A percentile compares a stretch with the other conserved stretches of the same genome.
These are phyloP conservation scores for Nicotiana undulata DNA, from an alignment of 257 asterid genomes.

Conservation along the genomic window DNA sequence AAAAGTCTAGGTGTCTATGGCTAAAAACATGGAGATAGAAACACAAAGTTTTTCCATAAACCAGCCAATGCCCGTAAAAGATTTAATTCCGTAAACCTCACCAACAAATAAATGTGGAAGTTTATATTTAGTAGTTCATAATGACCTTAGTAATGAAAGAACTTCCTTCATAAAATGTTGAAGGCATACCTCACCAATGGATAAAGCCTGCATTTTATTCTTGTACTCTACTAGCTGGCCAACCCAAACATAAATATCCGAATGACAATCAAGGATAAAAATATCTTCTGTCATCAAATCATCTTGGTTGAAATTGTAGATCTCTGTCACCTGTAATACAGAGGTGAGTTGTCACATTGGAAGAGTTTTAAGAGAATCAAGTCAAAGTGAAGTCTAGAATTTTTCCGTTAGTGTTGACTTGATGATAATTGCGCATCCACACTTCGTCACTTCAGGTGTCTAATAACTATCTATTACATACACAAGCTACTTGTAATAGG, in stretches of 20 bases:
- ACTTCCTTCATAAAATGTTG: background rate
- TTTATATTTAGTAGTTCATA: constrained; percentile 12
- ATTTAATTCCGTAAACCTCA: background rate
- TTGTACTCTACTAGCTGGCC: constrained; percentile 75
- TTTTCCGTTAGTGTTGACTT: background rate
- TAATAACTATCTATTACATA: background rate
- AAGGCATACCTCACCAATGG: constrained; percentile 65
- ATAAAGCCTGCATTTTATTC: constrained; percentile 61
- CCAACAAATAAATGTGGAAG: constrained; percentile 8
- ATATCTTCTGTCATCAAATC: constrained; percentile 97
- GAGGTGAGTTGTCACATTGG: constrained; percentile 6
- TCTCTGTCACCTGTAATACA: constrained; percentile 71
- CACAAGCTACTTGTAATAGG: background rate
- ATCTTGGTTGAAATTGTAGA: constrained; percentile 83
- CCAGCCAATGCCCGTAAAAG: background rate
- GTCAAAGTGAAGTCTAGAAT: background rate
- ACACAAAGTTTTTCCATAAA: background rate
- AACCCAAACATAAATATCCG: constrained; percentile 89
- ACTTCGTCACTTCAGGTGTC: background rate
- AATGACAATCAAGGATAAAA: constrained; percentile 81
- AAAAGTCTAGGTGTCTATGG: background rate
- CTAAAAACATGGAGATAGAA: background rate
- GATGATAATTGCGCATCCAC: background rate
- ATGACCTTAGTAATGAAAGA: background rate
- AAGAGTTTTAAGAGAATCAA: constrained; percentile 1